A percentile compares a stretch with the other conserved stretches of the same genome.
Evolutionary conservation across 1,139 yeast species (phyloP).

Genomic region (Hanseniaspora uvarum): DNA sequence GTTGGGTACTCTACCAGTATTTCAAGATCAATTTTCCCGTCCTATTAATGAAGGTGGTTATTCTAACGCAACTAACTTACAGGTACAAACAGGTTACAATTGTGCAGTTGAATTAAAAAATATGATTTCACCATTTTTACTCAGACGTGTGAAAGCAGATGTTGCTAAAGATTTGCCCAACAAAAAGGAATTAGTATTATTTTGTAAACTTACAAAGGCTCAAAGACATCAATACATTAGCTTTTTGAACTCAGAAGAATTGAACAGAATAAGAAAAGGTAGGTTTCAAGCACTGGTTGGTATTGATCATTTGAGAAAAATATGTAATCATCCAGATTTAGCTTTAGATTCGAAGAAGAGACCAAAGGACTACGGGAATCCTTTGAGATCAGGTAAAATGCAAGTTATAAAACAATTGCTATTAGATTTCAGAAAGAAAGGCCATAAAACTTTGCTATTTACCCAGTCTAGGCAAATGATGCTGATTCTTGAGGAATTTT

Average conservation of each 20-base stretch:
- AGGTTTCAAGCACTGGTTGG: slow-evolving; percentile 77
- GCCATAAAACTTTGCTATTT: slow-evolving; percentile 70
- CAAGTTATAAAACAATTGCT: slow-evolving; percentile 73
- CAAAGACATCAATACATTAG: slow-evolving; percentile 67
- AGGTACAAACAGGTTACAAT: slow-evolving; percentile 91
- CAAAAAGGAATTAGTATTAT: slow-evolving; percentile 85
- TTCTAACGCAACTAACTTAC: slow-evolving; percentile 91
- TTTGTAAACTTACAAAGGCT: slow-evolving; percentile 68
- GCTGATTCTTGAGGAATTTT: slow-evolving; percentile 66
- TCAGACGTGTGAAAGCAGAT: slow-evolving; percentile 80
- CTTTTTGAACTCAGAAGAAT: slow-evolving; percentile 67
- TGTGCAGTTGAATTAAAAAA: slow-evolving; percentile 89
- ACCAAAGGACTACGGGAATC: slow-evolving; percentile 49
- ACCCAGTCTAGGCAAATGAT: slow-evolving; percentile 93
- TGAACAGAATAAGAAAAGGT: slow-evolving; percentile 63
- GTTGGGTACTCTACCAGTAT: slow-evolving; percentile 86
- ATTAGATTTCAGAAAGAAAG: slow-evolving; percentile 64
- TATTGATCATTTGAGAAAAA: slow-evolving; percentile 72
- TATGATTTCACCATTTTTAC: slow-evolving; percentile 75
- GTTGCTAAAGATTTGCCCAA: slow-evolving; percentile 96
- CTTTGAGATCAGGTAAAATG: slow-evolving; percentile 75
- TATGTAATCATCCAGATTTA: slow-evolving; percentile 73
- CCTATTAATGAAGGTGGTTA: slow-evolving; percentile 98
- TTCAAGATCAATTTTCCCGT: slow-evolving; percentile 79
- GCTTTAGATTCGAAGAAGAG: slow-evolving; percentile 31